A percentile compares a stretch with the other conserved stretches of the same genome.
Conservation (phyloP, 305 asterid species). For the Nicotiana rustica region DNA sequence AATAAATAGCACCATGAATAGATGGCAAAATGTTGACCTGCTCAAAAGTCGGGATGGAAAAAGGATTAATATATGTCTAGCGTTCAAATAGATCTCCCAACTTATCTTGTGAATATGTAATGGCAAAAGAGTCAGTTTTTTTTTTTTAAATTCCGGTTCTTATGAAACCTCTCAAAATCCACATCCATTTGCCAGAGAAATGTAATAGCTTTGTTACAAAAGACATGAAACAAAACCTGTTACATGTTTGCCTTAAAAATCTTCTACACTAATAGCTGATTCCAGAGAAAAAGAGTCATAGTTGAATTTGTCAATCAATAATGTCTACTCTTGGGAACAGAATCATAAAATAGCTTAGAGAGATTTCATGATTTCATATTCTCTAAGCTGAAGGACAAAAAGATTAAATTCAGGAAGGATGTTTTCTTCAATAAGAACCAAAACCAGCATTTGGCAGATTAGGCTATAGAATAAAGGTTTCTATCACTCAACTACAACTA, state of each 20-base stretch:
- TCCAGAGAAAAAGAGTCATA: not conserved
- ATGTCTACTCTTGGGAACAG: constrained; percentile 20
- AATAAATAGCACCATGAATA: constrained; percentile 6
- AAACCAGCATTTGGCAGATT: not conserved
- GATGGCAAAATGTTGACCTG: not conserved
- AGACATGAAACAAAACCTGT: too few species aligned
- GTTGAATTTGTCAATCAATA: not conserved
- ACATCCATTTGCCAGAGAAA: too few species aligned
- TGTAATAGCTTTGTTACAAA: too few species aligned
- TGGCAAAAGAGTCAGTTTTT: not conserved
- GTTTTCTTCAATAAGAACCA: constrained; percentile 4
- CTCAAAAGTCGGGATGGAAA: not conserved
- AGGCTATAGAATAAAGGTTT: not conserved
- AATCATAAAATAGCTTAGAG: not conserved
- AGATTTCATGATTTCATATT: not conserved
- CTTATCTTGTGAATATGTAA: not conserved
- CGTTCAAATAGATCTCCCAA: not conserved
- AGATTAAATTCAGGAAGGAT: not conserved
- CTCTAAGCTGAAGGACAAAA: constrained; percentile 23
- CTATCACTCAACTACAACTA: not conserved
- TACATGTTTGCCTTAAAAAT: too few species aligned
- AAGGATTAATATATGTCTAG: constrained; percentile 1
- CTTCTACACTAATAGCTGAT: too few species aligned
- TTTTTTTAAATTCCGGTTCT: too few species aligned
- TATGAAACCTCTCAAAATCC: too few species aligned